Evolutionary conservation across 768 basidiomycete genomes (phyloP), one percentile per base, ranked within the genome.

Genomic region (Wakefieldia striispora): DNA sequence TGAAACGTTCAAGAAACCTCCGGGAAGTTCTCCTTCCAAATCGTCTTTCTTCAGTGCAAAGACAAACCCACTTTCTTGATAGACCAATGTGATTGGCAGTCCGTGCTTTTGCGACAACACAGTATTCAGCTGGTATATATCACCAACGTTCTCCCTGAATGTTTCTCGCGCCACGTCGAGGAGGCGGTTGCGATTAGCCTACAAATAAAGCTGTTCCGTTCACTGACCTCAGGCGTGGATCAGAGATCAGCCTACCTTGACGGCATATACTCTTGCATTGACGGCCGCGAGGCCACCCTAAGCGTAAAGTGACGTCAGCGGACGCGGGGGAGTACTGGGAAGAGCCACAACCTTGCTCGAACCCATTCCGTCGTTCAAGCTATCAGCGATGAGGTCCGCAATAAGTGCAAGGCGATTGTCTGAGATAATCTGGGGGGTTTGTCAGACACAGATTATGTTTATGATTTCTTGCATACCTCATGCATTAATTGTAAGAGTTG

Each of bases 141-240:
- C 95, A 14, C 82, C 79, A 38, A 95, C 78, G 56, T 95, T 95
- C 66, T 99, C 95, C 58, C 87, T 91, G 72, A 86, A 97, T 0
- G 95, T 95, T 65, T 92, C 92, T 3, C 97, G 80, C 2, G 95
- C 97, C 7, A 98, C 92, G 55, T 98, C 95, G 26, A 99, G 83
- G 10, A 95, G 75, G 24, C 82, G 81, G 56, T 92, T 90, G 60
- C 77, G 79, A 52, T 89, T 88, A 3, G 91, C 88, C 80, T 87
- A 40, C 7, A 29, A 43, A 38, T 33, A 34, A 24, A 27, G 27
- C 37, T 21, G 29, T 29, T 11, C 26, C 27, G 35, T 53, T 41
- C 29, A 17, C 42, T 23, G 10, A 35, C 1, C 13, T 7, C 3
- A 17, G 17, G 17, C 17, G 0, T 11, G 6, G 13, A 19, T 19